Conservation (phyloP, 345 rosid genomes). For the Mallotus nudiflorus region DNA sequence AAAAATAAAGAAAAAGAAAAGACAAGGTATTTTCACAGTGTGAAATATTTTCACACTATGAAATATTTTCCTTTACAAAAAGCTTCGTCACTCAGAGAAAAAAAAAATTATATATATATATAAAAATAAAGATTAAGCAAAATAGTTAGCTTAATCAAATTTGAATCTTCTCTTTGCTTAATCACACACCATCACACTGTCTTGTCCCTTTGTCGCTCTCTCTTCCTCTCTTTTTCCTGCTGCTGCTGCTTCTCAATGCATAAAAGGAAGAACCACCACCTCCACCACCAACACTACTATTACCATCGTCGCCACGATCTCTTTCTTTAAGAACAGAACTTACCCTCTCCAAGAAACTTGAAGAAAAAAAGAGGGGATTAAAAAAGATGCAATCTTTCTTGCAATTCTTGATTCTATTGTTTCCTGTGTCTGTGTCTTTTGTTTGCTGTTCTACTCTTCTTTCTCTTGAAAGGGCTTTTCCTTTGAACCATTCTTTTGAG, state of each 20-base stretch:
- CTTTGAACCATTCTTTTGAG: slow-evolving; percentile 50
- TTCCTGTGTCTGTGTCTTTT: slow-evolving; percentile 27
- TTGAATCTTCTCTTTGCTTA: neutral
- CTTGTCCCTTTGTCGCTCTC: slow-evolving; percentile 9
- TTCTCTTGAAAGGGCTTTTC: slow-evolving; percentile 65
- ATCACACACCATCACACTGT: neutral
- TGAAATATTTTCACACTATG: too few species aligned
- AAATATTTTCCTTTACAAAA: too few species aligned
- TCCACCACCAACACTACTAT: slow-evolving; percentile 12
- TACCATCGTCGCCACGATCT: slow-evolving; percentile 9
- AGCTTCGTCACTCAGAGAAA: too few species aligned
- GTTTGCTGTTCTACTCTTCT: slow-evolving; percentile 44
- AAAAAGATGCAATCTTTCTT: slow-evolving; percentile 37
- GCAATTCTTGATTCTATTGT: slow-evolving; percentile 25
- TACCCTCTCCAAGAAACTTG: neutral
- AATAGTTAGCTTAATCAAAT: slow-evolving; percentile 1
- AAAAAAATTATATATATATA: neutral
- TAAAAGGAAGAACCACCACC: slow-evolving; percentile 28
- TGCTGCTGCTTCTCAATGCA: slow-evolving; percentile 39
- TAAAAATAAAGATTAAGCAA: neutral
- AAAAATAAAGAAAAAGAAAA: too few species aligned
- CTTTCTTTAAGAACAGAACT: neutral
- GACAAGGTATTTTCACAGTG: too few species aligned
- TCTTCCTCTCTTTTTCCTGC: too few species aligned
- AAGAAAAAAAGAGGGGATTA: too few species aligned